These are phyloP conservation scores for Andalucia godoyi DNA, from an alignment of 78 protist genomes.

Conservation along the genomic window DNA sequence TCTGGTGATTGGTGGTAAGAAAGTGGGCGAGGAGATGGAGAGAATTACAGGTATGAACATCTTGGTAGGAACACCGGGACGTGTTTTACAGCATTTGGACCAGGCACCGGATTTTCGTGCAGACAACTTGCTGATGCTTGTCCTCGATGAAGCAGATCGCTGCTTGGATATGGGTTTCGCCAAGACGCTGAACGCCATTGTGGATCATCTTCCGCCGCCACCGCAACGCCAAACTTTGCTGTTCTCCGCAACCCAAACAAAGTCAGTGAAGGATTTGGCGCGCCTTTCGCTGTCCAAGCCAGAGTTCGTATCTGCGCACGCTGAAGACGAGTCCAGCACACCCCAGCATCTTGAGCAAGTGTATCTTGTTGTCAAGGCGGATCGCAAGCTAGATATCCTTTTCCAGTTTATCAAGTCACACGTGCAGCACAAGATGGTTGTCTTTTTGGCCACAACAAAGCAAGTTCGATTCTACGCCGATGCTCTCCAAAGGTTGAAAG, in stretches of 20 bases:
- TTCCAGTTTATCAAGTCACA: constrained; percentile 72
- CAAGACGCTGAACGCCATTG: constrained; percentile 52
- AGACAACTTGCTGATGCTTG: constrained; percentile 56
- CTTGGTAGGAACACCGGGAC: constrained; percentile 95
- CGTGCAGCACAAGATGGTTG: constrained; percentile 58
- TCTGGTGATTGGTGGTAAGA: constrained; percentile 85
- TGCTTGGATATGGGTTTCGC: constrained; percentile 88
- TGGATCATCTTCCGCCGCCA: constrained; percentile 62
- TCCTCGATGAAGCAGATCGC: constrained; percentile 95
- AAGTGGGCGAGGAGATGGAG: constrained; percentile 14
- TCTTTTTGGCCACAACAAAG: constrained; percentile 85
- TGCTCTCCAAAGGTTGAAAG: constrained; percentile 55
- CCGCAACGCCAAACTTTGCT: constrained; percentile 77
- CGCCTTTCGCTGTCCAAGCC: constrained; percentile 60
- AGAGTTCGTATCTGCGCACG: constrained; percentile 66
- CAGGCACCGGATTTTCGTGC: constrained; percentile 57
- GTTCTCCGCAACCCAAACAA: constrained; percentile 95
- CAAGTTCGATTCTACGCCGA: constrained; percentile 76
- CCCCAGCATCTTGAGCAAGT: constrained; percentile 51
- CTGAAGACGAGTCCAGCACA: constrained; percentile 7
- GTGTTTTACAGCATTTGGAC: constrained; percentile 94
- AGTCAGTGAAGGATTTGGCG: constrained; percentile 54
- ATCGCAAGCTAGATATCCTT: constrained; percentile 68
- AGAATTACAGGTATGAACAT: constrained; percentile 61
- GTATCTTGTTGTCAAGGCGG: constrained; percentile 16